Conservation (phyloP, 1,139 yeast species). For the Saccharomyces hybrid region DNA sequence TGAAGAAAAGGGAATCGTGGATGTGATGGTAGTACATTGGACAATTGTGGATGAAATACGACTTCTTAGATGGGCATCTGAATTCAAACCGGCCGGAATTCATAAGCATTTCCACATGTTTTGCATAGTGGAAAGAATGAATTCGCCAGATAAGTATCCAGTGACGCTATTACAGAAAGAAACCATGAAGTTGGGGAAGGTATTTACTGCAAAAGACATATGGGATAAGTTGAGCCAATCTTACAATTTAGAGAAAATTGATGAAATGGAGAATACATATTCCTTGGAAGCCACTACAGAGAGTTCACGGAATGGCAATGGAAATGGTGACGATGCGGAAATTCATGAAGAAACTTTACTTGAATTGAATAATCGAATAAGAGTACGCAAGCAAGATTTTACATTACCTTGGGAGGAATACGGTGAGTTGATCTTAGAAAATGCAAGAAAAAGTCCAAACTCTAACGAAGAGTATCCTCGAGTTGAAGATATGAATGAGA, state of each 20-base stretch:
- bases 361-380: constrained; percentile 14
- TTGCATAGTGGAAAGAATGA: constrained; percentile 46
- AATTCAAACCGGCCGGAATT: constrained; percentile 52
- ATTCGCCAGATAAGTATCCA: constrained; percentile 31
- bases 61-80: constrained; percentile 58
- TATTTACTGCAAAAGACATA: constrained; percentile 43
- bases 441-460: constrained; percentile 29
- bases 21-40: constrained; percentile 39
- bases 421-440: constrained; percentile 36
- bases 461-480: constrained; percentile 3
- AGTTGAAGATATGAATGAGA: neutral
- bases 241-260: constrained; percentile 38
- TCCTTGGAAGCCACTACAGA: neutral
- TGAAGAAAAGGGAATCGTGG: neutral
- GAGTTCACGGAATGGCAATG: constrained; percentile 2
- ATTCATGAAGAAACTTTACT: constrained; percentile 12
- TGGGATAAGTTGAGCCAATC: constrained; percentile 49
- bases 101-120: constrained; percentile 53
- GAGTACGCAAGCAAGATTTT: constrained; percentile 31
- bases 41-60: constrained; percentile 56
- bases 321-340: constrained; percentile 16
- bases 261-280: neutral
- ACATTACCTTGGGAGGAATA: constrained; percentile 39
- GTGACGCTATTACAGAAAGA: constrained; percentile 26
- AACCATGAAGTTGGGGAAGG: constrained; percentile 23